These are phyloP conservation scores for Erysimum pusillum DNA, from an alignment of 441 rosid genomes.

Conservation along the genomic window DNA sequence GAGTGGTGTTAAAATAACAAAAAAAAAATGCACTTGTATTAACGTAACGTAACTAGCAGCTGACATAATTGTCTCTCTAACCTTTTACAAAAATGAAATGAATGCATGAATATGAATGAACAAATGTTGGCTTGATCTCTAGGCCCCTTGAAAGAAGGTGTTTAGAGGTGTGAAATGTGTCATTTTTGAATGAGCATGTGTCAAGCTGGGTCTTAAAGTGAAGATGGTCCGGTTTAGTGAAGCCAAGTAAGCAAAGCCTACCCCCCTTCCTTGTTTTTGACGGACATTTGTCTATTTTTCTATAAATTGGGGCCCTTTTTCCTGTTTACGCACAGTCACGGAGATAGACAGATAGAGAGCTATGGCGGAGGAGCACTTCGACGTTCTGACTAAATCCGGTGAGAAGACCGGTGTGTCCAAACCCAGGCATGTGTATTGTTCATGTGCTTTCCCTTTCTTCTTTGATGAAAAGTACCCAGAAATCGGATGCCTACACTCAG, in stretches of 20 bases:
- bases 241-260: slow-evolving; percentile 9
- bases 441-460: not conserved
- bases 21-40: not conserved
- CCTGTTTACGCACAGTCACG: slow-evolving; percentile 1
- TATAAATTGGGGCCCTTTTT: not conserved
- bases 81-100: not conserved
- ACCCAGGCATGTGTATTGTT: slow-evolving; percentile 63
- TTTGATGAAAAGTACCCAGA: slow-evolving; percentile 6
- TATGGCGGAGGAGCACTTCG: slow-evolving; percentile 72
- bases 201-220: not conserved
- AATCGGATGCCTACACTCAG: not conserved
- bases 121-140: not conserved
- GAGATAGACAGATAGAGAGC: not conserved
- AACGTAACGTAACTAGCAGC: not conserved
- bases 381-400: slow-evolving; percentile 75
- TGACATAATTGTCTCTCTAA: not conserved
- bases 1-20: too few relatives aligned
- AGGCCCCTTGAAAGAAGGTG: not conserved
- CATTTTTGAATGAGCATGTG: not conserved
- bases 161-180: slow-evolving; percentile 1
- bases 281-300: slow-evolving; percentile 6
- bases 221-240: slow-evolving; percentile 25
- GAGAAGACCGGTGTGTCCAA: slow-evolving; percentile 72
- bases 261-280: not conserved
- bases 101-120: not conserved